Base-by-base conservation (phyloP, 164 flowering plant genomes). In the Chloranthus sessilifolius region DNA sequence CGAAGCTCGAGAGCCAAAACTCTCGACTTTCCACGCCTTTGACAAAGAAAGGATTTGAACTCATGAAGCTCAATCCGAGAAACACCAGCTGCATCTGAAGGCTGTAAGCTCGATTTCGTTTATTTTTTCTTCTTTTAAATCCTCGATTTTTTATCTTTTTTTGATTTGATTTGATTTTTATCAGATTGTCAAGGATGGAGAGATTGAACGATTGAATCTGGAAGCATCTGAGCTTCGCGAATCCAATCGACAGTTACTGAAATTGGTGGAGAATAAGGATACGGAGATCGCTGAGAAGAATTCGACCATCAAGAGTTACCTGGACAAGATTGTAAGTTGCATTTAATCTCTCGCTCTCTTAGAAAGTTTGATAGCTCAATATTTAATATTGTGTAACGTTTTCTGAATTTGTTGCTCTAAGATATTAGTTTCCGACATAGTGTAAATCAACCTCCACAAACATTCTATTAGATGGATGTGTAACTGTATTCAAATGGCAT, bases 111-210 rank as follows among this genome's bases (percentile, higher is more conserved):
- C 62, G n/a, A n/a, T n/a, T n/a, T n/a, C n/a, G n/a, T n/a, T n/a
- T n/a, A n/a, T n/a, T n/a, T n/a, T n/a, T n/a, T n/a, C n/a, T n/a
- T n/a, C n/a, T n/a, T n/a, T n/a, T n/a, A n/a, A n/a, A n/a, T n/a
- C n/a, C n/a, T n/a, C n/a, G n/a, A n/a, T n/a, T n/a, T n/a, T n/a
- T n/a, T n/a, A n/a, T n/a, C n/a, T n/a, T n/a, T n/a, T n/a, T n/a
- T n/a, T n/a, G n/a, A n/a, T n/a, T n/a, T n/a, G n/a, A n/a, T n/a
- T n/a, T n/a, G n/a, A n/a, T n/a, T n/a, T 48, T n/a, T n/a, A n/a
- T 37, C 46, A 89, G 97, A 78, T 82, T 56, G 79, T 48, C 14
- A 86, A 71, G 59, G 94, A 86, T 62, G 82, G 88, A 46, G 90
- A 86, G 69, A 61, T 80, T 8, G 95, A 86, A 68, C 59, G 88